Evolutionary conservation across 176 grass and related monocot genomes (phyloP).

Genomic region (Cenchrus purpureus): DNA sequence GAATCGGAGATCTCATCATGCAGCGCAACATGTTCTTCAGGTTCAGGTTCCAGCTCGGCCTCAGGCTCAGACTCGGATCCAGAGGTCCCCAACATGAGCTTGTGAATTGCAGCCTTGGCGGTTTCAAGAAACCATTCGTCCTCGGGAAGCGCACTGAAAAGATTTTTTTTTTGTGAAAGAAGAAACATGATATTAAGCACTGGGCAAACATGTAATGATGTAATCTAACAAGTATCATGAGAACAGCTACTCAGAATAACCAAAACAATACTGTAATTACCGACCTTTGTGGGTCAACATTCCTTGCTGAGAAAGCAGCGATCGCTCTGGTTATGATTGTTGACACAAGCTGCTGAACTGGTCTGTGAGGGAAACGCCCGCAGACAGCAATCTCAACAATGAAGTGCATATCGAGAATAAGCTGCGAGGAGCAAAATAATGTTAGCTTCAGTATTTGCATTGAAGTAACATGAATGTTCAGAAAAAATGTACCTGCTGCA

Average conservation of each 20-base stretch:
- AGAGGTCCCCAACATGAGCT: slow-evolving; percentile 78
- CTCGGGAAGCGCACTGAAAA: slow-evolving; percentile 76
- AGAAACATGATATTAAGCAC: slow-evolving; percentile 17
- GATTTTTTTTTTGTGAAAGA: slow-evolving; percentile 11
- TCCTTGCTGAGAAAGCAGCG: slow-evolving; percentile 77
- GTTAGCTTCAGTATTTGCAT: slow-evolving; percentile 17
- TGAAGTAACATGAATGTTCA: not conserved
- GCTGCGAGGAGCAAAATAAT: slow-evolving; percentile 45
- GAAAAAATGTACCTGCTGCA: slow-evolving; percentile 73
- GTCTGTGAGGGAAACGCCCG: slow-evolving; percentile 88
- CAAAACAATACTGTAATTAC: slow-evolving; percentile 8
- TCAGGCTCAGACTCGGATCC: slow-evolving; percentile 73
- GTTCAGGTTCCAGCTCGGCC: slow-evolving; percentile 54
- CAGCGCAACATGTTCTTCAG: slow-evolving; percentile 52
- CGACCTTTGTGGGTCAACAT: slow-evolving; percentile 89
- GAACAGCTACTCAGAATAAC: not conserved
- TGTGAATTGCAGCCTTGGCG: slow-evolving; percentile 83
- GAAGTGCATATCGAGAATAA: slow-evolving; percentile 99
- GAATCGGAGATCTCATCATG: slow-evolving; percentile 71
- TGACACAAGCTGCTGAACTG: slow-evolving; percentile 86
- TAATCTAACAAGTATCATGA: not conserved
- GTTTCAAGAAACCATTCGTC: slow-evolving; percentile 95
- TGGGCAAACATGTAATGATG: slow-evolving; percentile 8
- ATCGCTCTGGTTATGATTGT: slow-evolving; percentile 79
- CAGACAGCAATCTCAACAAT: slow-evolving; percentile 91